phyloP scores from a whole-genome alignment of 768 basidiomycete genomes.

The Lactarius trivialis region DNA sequence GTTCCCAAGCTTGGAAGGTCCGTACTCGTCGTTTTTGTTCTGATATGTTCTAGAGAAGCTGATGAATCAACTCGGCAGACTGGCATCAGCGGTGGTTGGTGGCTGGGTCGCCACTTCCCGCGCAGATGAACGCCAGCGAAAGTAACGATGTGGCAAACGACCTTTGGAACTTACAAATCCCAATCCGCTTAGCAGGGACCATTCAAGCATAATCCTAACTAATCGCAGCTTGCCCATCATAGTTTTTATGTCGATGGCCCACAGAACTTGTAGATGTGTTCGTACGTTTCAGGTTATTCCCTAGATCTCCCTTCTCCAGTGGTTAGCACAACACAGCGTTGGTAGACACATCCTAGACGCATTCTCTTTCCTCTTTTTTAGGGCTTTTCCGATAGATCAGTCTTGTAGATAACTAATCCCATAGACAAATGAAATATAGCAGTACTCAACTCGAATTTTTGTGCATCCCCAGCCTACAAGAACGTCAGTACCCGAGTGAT shows the following conservation, averaged over 20 bases:
- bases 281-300: not conserved
- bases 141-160: not conserved
- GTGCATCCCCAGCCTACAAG: not conserved
- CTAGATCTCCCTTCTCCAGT: not conserved
- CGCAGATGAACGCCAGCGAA: not conserved
- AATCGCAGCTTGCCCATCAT: not conserved
- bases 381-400: not conserved
- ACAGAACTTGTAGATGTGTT: not conserved
- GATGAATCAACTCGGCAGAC: not conserved
- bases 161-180: conserved; percentile 13
- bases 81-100: conserved; percentile 10
- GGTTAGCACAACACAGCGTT: not conserved
- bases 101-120: conserved; percentile 10
- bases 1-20: conserved; percentile 14
- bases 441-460: not conserved
- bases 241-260: not conserved
- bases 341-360: no score
- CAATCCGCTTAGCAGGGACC: not conserved
- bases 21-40: not conserved
- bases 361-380: not conserved
- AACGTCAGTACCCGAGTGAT: not conserved
- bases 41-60: not conserved
- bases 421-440: not conserved
- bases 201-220: not conserved
- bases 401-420: not conserved